Percentiles rank a stretch among this genome's conserved stretches.
Evolutionary conservation across 225 moss, liverwort and hornwort genomes (phyloP).

Genomic region (Neckera pumila): DNA sequence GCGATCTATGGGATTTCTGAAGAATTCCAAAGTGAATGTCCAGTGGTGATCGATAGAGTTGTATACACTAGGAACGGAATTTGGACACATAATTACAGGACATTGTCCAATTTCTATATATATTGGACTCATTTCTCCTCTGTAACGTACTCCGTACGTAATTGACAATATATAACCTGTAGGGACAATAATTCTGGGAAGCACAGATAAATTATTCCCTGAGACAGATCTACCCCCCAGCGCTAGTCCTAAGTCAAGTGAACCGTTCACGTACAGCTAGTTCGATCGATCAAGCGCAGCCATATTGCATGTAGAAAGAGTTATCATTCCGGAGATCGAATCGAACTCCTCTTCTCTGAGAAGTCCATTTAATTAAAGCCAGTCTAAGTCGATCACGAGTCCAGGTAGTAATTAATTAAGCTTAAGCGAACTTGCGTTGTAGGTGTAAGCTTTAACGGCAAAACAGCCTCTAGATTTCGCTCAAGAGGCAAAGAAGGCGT

Average conservation of each 20-base stretch:
- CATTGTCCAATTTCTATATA: neutral
- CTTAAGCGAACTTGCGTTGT: neutral
- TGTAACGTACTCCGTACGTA: too few relatives aligned
- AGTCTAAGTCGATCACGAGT: neutral
- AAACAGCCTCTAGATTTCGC: neutral
- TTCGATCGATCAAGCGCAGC: neutral
- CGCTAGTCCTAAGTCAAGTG: too few relatives aligned
- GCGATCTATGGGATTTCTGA: neutral
- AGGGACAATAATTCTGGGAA: neutral
- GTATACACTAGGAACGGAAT: neutral
- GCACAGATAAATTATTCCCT: neutral
- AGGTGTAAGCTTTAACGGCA: neutral
- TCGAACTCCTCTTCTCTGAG: neutral
- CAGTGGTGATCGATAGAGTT: neutral
- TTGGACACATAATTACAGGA: neutral
- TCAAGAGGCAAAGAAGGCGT: neutral
- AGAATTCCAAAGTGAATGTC: neutral
- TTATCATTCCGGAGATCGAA: neutral
- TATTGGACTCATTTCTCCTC: neutral
- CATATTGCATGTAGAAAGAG: neutral
- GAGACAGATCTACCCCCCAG: neutral
- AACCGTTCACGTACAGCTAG: neutral
- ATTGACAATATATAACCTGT: neutral
- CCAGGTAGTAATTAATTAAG: neutral
- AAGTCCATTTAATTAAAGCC: neutral